These are phyloP conservation scores for Cicer bijugum DNA, from an alignment of 306 rosid genomes.

Conservation along the genomic window DNA sequence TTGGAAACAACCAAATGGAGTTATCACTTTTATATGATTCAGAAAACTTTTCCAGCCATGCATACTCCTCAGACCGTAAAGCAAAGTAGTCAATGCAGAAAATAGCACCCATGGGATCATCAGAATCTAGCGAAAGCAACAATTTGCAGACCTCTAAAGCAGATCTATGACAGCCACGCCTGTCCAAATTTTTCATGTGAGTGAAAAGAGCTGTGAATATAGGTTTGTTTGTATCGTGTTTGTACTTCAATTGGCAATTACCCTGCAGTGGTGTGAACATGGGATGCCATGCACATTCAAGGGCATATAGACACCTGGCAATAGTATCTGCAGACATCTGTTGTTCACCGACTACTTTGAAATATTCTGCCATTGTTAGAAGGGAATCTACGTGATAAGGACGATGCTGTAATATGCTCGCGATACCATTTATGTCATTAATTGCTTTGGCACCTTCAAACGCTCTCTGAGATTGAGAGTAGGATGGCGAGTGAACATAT, in stretches of 20 bases:
- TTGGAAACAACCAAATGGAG: slow-evolving; percentile 90
- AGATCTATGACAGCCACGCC: slow-evolving; percentile 97
- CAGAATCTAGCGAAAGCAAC: slow-evolving; percentile 84
- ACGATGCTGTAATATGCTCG: slow-evolving; percentile 60
- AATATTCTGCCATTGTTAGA: slow-evolving; percentile 88
- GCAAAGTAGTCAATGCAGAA: slow-evolving; percentile 89
- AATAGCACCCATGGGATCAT: slow-evolving; percentile 93
- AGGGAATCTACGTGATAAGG: slow-evolving; percentile 91
- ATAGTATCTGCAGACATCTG: slow-evolving; percentile 87
- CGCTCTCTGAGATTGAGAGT: slow-evolving; percentile 69
- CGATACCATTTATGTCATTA: slow-evolving; percentile 80
- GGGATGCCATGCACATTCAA: slow-evolving; percentile 95
- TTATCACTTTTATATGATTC: slow-evolving; percentile 80
- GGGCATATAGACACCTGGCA: slow-evolving; percentile 80
- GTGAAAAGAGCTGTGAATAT: slow-evolving; percentile 71
- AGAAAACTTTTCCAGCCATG: slow-evolving; percentile 86
- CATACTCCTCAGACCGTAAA: slow-evolving; percentile 87
- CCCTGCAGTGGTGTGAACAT: slow-evolving; percentile 86
- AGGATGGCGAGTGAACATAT: slow-evolving; percentile 69
- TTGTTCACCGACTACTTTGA: slow-evolving; percentile 85
- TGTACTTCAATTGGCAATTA: slow-evolving; percentile 84
- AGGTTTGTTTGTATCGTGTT: slow-evolving; percentile 78
- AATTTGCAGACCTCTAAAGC: slow-evolving; percentile 95
- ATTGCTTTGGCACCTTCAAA: slow-evolving; percentile 89
- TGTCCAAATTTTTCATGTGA: slow-evolving; percentile 88